Evolutionary conservation across 2,329 filamentous ascomycete species (phyloP).

Genomic region (Sarocladiaceae sp.): DNA sequence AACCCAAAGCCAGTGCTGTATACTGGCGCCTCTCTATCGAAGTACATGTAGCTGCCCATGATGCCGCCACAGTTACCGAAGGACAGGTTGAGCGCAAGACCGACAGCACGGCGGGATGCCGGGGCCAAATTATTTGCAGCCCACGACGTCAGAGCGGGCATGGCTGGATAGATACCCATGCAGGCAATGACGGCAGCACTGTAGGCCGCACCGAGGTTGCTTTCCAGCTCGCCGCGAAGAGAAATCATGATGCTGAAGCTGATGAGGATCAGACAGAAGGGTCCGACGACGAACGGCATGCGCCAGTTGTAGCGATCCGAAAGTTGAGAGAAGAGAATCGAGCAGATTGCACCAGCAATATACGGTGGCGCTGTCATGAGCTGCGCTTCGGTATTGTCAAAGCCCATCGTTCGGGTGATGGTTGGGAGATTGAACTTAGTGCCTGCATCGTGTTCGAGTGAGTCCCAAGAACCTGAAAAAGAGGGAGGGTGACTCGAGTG

Average conservation of each 20-base stretch:
- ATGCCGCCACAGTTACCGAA: background rate
- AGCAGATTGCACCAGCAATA: background rate
- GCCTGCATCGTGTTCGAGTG: conserved; percentile 1
- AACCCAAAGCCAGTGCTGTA: conserved; percentile 25
- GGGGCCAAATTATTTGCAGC: conserved; percentile 13
- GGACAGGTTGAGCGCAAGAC: conserved; percentile 15
- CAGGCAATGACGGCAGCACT: conserved; percentile 5
- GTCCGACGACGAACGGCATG: conserved; percentile 30
- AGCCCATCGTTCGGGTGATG: conserved; percentile 35
- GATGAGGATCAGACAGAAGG: conserved; percentile 22
- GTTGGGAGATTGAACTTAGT: conserved; percentile 6
- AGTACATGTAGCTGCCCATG: conserved; percentile 16
- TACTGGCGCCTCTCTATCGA: conserved; percentile 16
- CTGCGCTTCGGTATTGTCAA: conserved; percentile 35
- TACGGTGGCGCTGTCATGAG: conserved; percentile 5
- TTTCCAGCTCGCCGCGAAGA: conserved; percentile 25
- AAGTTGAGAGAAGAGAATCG: background rate
- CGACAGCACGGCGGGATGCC: conserved; percentile 26
- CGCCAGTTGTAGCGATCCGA: conserved; percentile 27
- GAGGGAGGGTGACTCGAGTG: too few species aligned
- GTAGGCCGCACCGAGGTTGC: conserved; percentile 26
- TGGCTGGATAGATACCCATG: background rate
- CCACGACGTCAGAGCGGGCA: background rate
- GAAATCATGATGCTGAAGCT: conserved; percentile 27
- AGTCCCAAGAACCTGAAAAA: background rate